Conservation (phyloP, 768 basidiomycete species). For the Chalciporus piperatus region DNA sequence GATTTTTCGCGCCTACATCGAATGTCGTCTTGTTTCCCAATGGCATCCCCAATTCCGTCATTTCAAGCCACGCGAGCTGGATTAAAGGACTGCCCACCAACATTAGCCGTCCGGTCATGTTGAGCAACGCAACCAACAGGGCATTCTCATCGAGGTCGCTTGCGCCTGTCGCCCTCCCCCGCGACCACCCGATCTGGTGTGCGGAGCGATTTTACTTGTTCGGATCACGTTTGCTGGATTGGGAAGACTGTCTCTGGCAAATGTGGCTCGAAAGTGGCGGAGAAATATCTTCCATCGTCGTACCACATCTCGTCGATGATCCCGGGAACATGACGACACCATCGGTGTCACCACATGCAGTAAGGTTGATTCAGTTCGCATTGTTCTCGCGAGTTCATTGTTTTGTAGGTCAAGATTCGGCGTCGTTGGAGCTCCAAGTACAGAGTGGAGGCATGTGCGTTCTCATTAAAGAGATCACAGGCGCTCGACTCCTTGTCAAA, state of each 20-base stretch:
- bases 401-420: slow-evolving; percentile 37
- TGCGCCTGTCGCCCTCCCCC: slow-evolving; percentile 44
- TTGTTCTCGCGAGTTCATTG: neutral
- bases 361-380: slow-evolving; percentile 2
- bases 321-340: slow-evolving; percentile 3
- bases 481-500: slow-evolving; percentile 33
- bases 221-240: slow-evolving; percentile 47
- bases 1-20: slow-evolving; percentile 52
- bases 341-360: slow-evolving; percentile 20
- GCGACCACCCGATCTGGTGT: slow-evolving; percentile 56
- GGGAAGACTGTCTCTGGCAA: slow-evolving; percentile 68
- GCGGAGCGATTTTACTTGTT: slow-evolving; percentile 51
- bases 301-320: slow-evolving; percentile 11
- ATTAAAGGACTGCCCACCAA: slow-evolving; percentile 12
- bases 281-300: slow-evolving; percentile 22
- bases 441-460: slow-evolving; percentile 52
- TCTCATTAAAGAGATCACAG: slow-evolving; percentile 39
- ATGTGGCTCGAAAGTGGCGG: slow-evolving; percentile 56
- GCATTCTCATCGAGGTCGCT: slow-evolving; percentile 39
- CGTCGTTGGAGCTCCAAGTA: slow-evolving; percentile 47
- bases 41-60: slow-evolving; percentile 27
- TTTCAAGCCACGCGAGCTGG: slow-evolving; percentile 20
- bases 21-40: slow-evolving; percentile 53
- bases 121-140: slow-evolving; percentile 29
- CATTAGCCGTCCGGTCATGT: slow-evolving; percentile 23